phyloP scores from a whole-genome alignment of 805 yeast species.

The Suhomyces tanzawaensis region DNA sequence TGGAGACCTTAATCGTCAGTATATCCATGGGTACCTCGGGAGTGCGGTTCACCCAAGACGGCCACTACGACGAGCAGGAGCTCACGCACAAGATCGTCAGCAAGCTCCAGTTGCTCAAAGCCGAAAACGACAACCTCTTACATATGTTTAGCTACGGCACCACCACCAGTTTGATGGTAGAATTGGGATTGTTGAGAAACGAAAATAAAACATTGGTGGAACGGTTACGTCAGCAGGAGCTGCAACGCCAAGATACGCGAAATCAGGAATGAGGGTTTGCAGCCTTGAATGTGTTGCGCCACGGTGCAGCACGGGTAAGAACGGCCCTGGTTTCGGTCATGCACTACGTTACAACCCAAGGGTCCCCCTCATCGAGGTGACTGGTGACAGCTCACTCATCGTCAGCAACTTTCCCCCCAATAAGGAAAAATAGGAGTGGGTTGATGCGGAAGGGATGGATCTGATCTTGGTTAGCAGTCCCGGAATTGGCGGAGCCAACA shows the following conservation, averaged over 20 bases:
- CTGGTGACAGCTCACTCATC: not conserved
- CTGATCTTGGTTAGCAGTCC: too few relatives aligned
- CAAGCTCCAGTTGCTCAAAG: constrained; percentile 56
- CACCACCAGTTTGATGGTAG: constrained; percentile 66
- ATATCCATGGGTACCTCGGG: constrained; percentile 20
- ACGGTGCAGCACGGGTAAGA: too few relatives aligned
- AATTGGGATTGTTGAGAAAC: constrained; percentile 56
- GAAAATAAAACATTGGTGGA: constrained; percentile 23
- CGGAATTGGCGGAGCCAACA: not conserved
- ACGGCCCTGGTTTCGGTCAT: too few relatives aligned
- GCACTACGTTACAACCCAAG: too few relatives aligned
- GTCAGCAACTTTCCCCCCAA: too few relatives aligned
- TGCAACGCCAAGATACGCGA: not conserved
- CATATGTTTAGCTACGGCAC: constrained; percentile 75
- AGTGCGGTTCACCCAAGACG: constrained; percentile 41
- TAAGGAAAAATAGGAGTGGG: too few relatives aligned
- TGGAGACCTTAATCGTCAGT: constrained; percentile 55
- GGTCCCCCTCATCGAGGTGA: too few relatives aligned
- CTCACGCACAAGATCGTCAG: constrained; percentile 69
- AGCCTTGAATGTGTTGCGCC: too few relatives aligned
- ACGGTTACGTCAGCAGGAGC: constrained; percentile 1
- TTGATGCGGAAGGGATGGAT: too few relatives aligned
- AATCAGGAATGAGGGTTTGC: too few relatives aligned
- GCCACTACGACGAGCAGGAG: constrained; percentile 72
- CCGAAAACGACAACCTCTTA: constrained; percentile 69